These are phyloP conservation scores for Diaporthe aspalathi DNA, from an alignment of 2,329 filamentous ascomycete genomes.

Conservation along the genomic window DNA sequence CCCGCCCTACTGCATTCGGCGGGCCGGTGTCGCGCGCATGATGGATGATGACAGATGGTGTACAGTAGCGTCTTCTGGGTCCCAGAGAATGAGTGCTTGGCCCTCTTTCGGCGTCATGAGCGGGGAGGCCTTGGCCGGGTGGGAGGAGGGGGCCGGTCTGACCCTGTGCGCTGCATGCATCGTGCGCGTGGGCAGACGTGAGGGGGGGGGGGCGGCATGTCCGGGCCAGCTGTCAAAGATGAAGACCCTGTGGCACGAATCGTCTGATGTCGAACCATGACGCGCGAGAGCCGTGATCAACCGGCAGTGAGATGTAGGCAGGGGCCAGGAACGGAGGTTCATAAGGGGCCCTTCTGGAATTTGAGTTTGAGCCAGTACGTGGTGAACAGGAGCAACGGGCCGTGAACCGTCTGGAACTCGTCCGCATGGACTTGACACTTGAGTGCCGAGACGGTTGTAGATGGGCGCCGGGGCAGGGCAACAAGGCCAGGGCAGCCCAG, in stretches of 20 bases:
- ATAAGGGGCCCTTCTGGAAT: too few species aligned
- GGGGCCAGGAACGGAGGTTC: background rate
- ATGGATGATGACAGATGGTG: slow-evolving; percentile 20
- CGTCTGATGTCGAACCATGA: slow-evolving; percentile 16
- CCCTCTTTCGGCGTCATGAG: background rate
- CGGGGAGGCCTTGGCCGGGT: too few species aligned
- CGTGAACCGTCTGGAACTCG: slow-evolving; percentile 16
- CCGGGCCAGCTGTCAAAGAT: slow-evolving; percentile 16
- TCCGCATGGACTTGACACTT: slow-evolving; percentile 9
- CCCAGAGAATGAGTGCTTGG: background rate
- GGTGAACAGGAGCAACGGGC: slow-evolving; percentile 15
- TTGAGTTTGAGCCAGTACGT: slow-evolving; percentile 14
- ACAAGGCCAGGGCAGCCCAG: too few species aligned
- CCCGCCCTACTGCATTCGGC: background rate
- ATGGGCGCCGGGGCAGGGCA: slow-evolving; percentile 6
- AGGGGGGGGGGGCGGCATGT: background rate
- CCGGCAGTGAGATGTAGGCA: slow-evolving; percentile 6
- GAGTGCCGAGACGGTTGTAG: background rate
- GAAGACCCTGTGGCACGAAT: slow-evolving; percentile 20
- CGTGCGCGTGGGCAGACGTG: background rate
- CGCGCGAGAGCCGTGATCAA: slow-evolving; percentile 21
- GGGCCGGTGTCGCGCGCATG: background rate
- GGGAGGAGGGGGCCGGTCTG: too few species aligned
- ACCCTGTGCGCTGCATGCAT: background rate
- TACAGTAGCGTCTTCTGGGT: background rate